Evolutionary conservation across 768 basidiomycete genomes (phyloP).

Genomic region (Russula ochroleuca): DNA sequence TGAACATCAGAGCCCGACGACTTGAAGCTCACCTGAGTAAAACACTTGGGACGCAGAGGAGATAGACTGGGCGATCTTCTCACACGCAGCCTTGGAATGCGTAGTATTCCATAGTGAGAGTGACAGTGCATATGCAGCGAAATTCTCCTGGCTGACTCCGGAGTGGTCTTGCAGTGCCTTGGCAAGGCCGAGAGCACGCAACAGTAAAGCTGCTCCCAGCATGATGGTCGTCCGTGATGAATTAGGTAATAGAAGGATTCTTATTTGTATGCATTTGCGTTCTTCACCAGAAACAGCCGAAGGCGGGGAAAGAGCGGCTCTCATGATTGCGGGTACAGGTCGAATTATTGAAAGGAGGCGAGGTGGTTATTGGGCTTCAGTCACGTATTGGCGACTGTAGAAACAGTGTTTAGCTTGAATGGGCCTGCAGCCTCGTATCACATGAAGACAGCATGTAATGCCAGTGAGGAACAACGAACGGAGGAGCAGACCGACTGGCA

Average conservation of each 20-base stretch:
- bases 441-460: not conserved
- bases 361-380: not conserved
- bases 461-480: not conserved
- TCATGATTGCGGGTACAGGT: not conserved
- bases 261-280: not conserved
- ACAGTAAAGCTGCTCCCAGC: not conserved
- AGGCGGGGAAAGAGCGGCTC: not conserved
- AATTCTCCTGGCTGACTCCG: not conserved
- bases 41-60: conserved; percentile 10
- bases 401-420: not conserved
- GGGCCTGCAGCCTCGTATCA: not conserved
- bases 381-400: not conserved
- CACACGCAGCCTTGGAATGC: not conserved
- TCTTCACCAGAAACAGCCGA: no score
- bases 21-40: not conserved
- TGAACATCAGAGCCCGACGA: no score
- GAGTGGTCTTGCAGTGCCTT: not conserved
- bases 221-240: not conserved
- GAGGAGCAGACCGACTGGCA: not conserved
- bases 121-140: not conserved
- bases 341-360: not conserved
- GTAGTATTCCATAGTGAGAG: no score
- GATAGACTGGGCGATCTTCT: not conserved
- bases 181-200: not conserved
- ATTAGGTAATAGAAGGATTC: not conserved